Percentiles rank a stretch among this genome's conserved stretches.
Conservation (phyloP, 805 yeast genomes). For the Teunomyces kruisii region DNA sequence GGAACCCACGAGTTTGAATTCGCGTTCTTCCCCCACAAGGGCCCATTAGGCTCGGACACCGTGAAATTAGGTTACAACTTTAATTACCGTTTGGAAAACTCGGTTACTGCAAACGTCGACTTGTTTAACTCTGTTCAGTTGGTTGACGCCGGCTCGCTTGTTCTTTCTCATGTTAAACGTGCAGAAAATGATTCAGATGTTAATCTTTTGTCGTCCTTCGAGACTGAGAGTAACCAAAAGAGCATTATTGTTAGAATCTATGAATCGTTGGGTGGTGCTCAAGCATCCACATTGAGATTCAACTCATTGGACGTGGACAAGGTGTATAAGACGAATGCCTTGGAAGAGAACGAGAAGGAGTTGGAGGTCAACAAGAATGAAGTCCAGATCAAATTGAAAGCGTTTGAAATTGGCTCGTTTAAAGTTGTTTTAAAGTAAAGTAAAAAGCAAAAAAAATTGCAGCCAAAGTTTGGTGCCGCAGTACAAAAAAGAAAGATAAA, state of each 20-base stretch:
- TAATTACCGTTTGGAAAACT: constrained; percentile 51
- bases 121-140: constrained; percentile 12
- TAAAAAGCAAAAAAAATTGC: not conserved
- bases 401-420: constrained; percentile 76
- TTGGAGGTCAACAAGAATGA: constrained; percentile 38
- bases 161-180: constrained; percentile 78
- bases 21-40: constrained; percentile 81
- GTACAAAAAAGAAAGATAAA: not conserved
- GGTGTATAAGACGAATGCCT: constrained; percentile 56
- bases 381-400: constrained; percentile 51
- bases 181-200: constrained; percentile 78
- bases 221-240: constrained; percentile 35
- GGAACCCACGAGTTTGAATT: constrained; percentile 82
- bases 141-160: constrained; percentile 56
- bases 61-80: constrained; percentile 78
- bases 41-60: constrained; percentile 59
- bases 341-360: constrained; percentile 50
- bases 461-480: not conserved
- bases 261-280: constrained; percentile 83
- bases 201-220: constrained; percentile 45
- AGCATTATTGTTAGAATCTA: constrained; percentile 73
- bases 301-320: constrained; percentile 39
- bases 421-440: constrained; percentile 42
- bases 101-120: constrained; percentile 12
- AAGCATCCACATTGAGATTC: constrained; percentile 52